phyloP scores from a whole-genome alignment of 345 rosid genomes.

The Mallotus nudiflorus region DNA sequence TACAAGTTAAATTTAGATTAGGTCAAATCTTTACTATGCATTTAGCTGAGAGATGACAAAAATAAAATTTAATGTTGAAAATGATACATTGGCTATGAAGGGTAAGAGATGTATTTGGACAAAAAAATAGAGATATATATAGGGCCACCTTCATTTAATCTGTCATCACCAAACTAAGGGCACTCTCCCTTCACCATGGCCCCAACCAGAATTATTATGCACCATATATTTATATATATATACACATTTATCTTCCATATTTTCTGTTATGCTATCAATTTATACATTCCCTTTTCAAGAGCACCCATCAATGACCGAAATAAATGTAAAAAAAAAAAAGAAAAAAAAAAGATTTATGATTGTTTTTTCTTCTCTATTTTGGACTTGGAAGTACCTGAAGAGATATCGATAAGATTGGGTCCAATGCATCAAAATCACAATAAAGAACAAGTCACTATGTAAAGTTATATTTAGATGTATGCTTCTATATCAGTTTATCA shows the following conservation, averaged over 20 bases:
- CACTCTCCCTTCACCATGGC: not conserved
- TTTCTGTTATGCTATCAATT: slow-evolving; percentile 12
- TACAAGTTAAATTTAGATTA: not conserved
- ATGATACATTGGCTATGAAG: not conserved
- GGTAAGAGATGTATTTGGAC: too few species aligned
- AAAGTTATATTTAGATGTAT: too few species aligned
- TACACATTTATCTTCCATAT: not conserved
- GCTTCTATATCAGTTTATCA: too few species aligned
- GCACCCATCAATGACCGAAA: too few species aligned
- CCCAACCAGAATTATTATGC: not conserved
- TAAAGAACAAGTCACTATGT: too few species aligned
- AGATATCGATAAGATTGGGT: too few species aligned
- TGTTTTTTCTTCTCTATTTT: too few species aligned
- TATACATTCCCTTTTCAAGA: not conserved
- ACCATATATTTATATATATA: too few species aligned
- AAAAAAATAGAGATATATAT: not conserved
- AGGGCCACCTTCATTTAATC: slow-evolving; percentile 21
- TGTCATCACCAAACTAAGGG: not conserved
- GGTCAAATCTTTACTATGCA: not conserved
- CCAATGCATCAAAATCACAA: too few species aligned
- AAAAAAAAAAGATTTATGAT: too few species aligned
- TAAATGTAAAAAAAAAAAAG: too few species aligned
- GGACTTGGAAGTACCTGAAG: too few species aligned
- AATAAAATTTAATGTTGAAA: not conserved
- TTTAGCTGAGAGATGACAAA: not conserved